These are phyloP conservation scores for Cucurbita pepo DNA, from an alignment of 306 rosid species.

Conservation along the genomic window DNA sequence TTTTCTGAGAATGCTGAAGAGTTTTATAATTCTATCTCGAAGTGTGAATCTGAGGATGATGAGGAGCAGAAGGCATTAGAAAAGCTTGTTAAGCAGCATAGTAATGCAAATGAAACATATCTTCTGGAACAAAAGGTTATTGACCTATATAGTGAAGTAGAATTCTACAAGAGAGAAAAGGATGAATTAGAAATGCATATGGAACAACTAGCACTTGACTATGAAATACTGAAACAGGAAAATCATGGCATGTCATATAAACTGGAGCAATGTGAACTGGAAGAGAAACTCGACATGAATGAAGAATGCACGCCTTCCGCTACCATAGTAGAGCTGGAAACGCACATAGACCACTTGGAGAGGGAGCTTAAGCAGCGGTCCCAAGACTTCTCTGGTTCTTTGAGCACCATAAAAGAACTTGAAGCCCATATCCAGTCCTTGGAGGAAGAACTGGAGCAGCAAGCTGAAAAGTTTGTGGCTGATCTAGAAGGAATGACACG, in stretches of 20 bases:
- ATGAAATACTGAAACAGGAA: constrained; percentile 92
- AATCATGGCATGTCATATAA: constrained; percentile 62
- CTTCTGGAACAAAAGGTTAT: constrained; percentile 50
- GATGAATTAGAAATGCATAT: constrained; percentile 92
- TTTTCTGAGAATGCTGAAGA: constrained; percentile 16
- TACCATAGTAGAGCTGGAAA: constrained; percentile 38
- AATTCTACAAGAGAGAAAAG: constrained; percentile 69
- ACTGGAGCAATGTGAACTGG: constrained; percentile 77
- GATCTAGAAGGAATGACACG: constrained; percentile 51
- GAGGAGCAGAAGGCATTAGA: constrained; percentile 75
- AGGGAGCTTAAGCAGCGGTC: constrained; percentile 55
- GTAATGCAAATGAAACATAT: constrained; percentile 33
- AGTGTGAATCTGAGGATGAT: constrained; percentile 36
- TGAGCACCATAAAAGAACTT: constrained; percentile 51
- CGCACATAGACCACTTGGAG: constrained; percentile 48
- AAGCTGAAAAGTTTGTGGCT: constrained; percentile 46
- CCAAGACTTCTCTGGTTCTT: constrained; percentile 50
- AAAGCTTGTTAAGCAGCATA: constrained; percentile 45
- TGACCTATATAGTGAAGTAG: constrained; percentile 71
- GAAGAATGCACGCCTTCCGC: constrained; percentile 49
- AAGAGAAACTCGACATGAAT: constrained; percentile 71
- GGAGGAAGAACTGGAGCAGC: constrained; percentile 69
- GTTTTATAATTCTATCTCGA: constrained; percentile 19
- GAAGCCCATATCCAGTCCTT: constrained; percentile 43
- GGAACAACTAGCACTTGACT: constrained; percentile 97